These are phyloP conservation scores for Saccharum spontaneum DNA, from an alignment of 176 grass and related monocot species.

Conservation along the genomic window DNA sequence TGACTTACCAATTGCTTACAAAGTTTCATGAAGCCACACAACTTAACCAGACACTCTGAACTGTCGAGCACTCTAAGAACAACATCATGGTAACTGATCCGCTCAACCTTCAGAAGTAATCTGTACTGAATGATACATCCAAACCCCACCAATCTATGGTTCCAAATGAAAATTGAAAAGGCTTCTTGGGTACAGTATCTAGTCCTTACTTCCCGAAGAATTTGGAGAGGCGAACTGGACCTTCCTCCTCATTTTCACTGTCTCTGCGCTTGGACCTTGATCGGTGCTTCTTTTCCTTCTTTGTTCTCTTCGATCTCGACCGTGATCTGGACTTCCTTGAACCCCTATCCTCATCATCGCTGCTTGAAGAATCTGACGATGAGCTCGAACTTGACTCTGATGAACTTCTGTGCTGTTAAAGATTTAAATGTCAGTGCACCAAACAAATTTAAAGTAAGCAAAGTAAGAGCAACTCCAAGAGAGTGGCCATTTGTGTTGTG, in stretches of 20 bases:
- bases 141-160: constrained; percentile 2
- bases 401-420: constrained; percentile 78
- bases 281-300: constrained; percentile 86
- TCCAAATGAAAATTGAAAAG: neutral
- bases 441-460: neutral
- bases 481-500: no score
- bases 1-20: constrained; percentile 15
- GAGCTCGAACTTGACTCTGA: constrained; percentile 68
- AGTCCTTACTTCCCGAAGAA: constrained; percentile 76
- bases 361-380: constrained; percentile 77
- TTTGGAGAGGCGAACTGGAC: constrained; percentile 81
- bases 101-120: neutral
- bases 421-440: constrained; percentile 23
- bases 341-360: constrained; percentile 67
- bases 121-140: constrained; percentile 36
- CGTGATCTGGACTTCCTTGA: constrained; percentile 76
- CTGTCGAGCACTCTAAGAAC: constrained; percentile 4
- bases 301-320: constrained; percentile 72
- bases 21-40: constrained; percentile 8
- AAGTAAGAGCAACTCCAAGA: neutral
- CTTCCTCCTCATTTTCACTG: constrained; percentile 45
- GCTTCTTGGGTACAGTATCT: neutral
- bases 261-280: constrained; percentile 58
- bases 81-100: neutral
- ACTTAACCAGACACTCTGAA: constrained; percentile 7